phyloP scores from a whole-genome alignment of 2,329 filamentous ascomycete genomes.

The Penicillium sp. region DNA sequence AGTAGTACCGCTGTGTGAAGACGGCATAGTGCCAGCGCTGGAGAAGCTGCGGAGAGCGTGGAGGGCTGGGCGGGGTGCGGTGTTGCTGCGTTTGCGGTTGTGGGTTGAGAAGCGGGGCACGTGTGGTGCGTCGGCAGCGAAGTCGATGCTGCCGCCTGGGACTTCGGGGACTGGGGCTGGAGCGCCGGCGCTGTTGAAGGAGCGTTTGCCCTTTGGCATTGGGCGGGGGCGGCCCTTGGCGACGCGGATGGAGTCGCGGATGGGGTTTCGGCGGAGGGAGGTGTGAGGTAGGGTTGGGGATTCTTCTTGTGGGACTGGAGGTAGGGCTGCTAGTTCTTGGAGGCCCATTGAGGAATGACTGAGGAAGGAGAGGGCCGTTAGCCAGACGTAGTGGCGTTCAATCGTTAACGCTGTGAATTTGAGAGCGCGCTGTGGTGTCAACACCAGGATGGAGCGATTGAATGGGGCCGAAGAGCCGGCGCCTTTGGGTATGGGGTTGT shows the following conservation, averaged over 20 bases:
- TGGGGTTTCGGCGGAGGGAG: constrained; percentile 57
- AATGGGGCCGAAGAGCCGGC: constrained; percentile 60
- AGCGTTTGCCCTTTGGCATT: constrained; percentile 41
- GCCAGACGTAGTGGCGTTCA: constrained; percentile 91
- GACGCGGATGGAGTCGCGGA: constrained; percentile 85
- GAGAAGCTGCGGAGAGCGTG: constrained; percentile 76
- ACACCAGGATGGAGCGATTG: constrained; percentile 89
- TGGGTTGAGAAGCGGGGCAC: constrained; percentile 60
- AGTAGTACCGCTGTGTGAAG: constrained; percentile 56
- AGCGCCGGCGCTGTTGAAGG: constrained; percentile 33
- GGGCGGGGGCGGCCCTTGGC: constrained; percentile 69
- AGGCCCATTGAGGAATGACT: constrained; percentile 83
- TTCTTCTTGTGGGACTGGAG: constrained; percentile 51
- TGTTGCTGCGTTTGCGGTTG: constrained; percentile 85
- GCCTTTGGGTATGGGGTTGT: constrained; percentile 78
- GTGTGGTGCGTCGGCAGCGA: constrained; percentile 51
- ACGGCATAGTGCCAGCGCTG: constrained; percentile 39
- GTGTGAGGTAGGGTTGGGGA: constrained; percentile 47
- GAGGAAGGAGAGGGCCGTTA: constrained; percentile 91
- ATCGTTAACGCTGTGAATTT: constrained; percentile 86
- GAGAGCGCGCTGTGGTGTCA: constrained; percentile 88
- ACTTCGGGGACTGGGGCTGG: constrained; percentile 37
- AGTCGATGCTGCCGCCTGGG: constrained; percentile 28
- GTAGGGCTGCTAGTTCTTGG: constrained; percentile 66
- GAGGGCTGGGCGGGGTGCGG: constrained; percentile 64